These are phyloP conservation scores for Gymnopilus junonius DNA, from an alignment of 768 basidiomycete species.

Conservation along the genomic window DNA sequence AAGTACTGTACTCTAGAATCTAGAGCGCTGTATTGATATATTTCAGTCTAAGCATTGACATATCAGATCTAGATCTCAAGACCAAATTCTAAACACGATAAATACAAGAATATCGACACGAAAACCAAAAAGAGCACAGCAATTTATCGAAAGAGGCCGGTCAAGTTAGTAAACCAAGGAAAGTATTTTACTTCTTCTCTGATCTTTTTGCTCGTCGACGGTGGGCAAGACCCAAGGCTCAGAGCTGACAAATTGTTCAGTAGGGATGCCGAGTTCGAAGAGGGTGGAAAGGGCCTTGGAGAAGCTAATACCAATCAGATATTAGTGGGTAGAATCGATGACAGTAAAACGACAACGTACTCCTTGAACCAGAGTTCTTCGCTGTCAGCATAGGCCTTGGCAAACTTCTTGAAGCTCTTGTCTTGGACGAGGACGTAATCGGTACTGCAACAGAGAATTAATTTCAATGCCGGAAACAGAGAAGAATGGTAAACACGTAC, in stretches of 20 bases:
- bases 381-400: constrained; percentile 85
- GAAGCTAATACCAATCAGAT: constrained; percentile 60
- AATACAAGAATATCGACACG: not conserved
- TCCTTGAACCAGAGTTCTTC: constrained; percentile 92
- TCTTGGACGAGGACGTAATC: constrained; percentile 90
- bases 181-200: constrained; percentile 15
- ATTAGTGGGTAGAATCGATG: constrained; percentile 8
- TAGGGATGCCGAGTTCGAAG: constrained; percentile 93
- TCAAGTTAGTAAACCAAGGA: not conserved
- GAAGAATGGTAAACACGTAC: constrained; percentile 47
- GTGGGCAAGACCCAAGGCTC: constrained; percentile 81
- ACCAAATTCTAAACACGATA: not conserved
- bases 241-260: constrained; percentile 68
- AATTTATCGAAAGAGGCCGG: not conserved
- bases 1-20: not conserved
- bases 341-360: constrained; percentile 48
- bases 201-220: constrained; percentile 45
- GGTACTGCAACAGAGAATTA: constrained; percentile 48
- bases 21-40: not conserved
- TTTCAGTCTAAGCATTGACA: not conserved
- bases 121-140: not conserved
- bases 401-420: constrained; percentile 90
- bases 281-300: constrained; percentile 75
- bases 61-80: not conserved
- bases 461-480: not conserved